Evolutionary conservation across 345 rosid genomes (phyloP).

Genomic region (Pistacia vera): DNA sequence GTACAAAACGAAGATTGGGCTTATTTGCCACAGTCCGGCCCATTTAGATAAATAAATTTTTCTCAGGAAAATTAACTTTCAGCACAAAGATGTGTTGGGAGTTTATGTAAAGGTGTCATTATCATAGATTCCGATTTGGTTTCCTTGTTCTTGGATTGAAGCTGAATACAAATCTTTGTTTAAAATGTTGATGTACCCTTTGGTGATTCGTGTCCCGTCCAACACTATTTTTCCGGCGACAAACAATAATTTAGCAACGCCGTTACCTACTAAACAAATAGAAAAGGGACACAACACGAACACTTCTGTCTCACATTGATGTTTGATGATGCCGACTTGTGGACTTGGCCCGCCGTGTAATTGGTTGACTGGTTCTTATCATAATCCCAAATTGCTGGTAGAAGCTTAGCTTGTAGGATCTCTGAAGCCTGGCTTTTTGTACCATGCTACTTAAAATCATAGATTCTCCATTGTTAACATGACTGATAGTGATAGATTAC

Average conservation of each 20-base stretch:
- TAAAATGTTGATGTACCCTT: too few relatives aligned
- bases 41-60: neutral
- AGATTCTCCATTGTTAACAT: neutral
- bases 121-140: too few relatives aligned
- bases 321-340: neutral
- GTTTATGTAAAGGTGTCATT: too few relatives aligned
- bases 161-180: too few relatives aligned
- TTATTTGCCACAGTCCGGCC: neutral
- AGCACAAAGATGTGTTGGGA: too few relatives aligned
- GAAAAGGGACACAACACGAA: too few relatives aligned
- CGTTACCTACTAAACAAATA: too few relatives aligned
- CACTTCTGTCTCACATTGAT: neutral
- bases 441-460: neutral
- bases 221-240: neutral
- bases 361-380: neutral
- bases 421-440: neutral
- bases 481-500: too few relatives aligned
- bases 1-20: neutral
- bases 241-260: too few relatives aligned
- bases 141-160: too few relatives aligned
- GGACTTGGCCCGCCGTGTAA: neutral
- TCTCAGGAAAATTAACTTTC: neutral
- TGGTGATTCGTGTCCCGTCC: too few relatives aligned
- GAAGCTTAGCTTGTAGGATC: neutral
- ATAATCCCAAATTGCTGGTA: neutral